Evolutionary conservation across 306 rosid genomes (phyloP).

Genomic region (Luffa acutangula): DNA sequence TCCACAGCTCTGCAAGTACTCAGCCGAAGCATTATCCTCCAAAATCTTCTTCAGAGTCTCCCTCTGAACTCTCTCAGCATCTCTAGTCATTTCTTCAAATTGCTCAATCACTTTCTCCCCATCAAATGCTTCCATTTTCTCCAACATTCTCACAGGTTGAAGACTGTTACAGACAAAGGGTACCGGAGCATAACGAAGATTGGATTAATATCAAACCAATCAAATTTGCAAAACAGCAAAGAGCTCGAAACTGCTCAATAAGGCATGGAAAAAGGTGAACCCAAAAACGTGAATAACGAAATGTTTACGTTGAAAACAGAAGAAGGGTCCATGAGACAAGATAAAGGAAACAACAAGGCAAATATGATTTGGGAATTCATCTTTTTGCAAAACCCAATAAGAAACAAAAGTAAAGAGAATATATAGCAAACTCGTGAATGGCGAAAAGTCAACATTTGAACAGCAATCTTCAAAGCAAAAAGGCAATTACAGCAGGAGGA

Average conservation of each 20-base stretch:
- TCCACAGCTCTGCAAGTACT: constrained; percentile 57
- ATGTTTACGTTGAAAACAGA: neutral
- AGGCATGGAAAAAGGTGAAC: neutral
- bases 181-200: neutral
- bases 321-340: neutral
- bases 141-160: constrained; percentile 42
- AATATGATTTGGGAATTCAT: neutral
- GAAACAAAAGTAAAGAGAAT: neutral
- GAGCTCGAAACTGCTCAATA: neutral
- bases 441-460: constrained; percentile 6
- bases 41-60: constrained; percentile 58
- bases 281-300: neutral
- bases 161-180: neutral
- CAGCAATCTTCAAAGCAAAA: neutral
- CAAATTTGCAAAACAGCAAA: neutral
- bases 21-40: constrained; percentile 62
- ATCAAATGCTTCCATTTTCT: constrained; percentile 48
- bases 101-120: constrained; percentile 55
- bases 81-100: constrained; percentile 62
- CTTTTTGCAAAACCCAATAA: neutral
- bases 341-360: neutral
- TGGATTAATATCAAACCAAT: neutral
- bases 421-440: neutral
- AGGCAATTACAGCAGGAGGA: neutral
- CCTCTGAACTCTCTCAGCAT: constrained; percentile 64